Base-by-base conservation (phyloP, 1,284 basidiomycete genomes). In the Moesziomyces antarcticus region DNA sequence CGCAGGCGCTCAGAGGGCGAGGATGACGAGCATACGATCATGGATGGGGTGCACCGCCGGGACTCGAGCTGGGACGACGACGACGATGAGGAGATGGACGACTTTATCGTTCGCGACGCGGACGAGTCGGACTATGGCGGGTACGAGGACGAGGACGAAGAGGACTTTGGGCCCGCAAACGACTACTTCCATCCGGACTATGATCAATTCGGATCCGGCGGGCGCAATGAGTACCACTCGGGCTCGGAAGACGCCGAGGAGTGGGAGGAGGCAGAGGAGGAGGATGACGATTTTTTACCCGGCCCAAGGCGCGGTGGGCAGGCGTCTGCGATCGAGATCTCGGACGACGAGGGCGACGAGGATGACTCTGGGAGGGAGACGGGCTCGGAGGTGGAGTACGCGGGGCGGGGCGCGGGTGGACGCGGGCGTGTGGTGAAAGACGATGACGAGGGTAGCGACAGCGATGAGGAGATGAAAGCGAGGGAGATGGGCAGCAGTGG, bases 71-170 rank as follows among this genome's bases (percentile, higher is more conserved):
- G 37, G 49, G 20, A 33, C 24, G 56, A 53, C 10, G 40, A 49
- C 5, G 63, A 67, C 24, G 61, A 72, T 21, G 67, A 61, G 8
- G 73, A 75, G 47, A 59, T 73, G 59, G 50, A 58, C 25, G 69
- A 56, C 43, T 68, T 73, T 44, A 73, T 73, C 41, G 64, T 64
- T 16, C 27, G 48, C 21, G 64, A 62, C 37, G 21, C 18, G 41
- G 40, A 51, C 21, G 50, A 11, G 42, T 13, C 53, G 45, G 49
- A 40, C 5, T n/a, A 35, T 20, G 49, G 33, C 30, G n/a, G 21
- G 3, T 13, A 50, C 49, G 46, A 66, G 10, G 50, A 62, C 14
- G 11, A 50, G 6, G 51, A 45, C 30, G 44, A 47, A 2, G 33
- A 22, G 4, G 37, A 49, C 33, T 53, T 27, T 5, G 59, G 37